These are phyloP conservation scores for Candida khao-thaluensis DNA, from an alignment of 805 yeast species.

Conservation along the genomic window DNA sequence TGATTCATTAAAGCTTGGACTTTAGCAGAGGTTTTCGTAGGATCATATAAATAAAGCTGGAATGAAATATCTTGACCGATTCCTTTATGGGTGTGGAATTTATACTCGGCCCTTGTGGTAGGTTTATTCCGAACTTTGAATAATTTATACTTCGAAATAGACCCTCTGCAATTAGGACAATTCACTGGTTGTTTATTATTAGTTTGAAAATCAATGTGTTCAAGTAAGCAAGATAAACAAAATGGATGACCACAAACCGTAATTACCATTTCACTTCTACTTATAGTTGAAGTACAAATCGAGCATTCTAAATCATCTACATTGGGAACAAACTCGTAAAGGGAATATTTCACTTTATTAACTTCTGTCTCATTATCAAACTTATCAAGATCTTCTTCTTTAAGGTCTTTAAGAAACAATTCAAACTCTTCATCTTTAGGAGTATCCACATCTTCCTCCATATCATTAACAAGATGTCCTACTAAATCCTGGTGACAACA, in stretches of 20 bases:
- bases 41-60: conserved; percentile 44
- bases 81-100: conserved; percentile 29
- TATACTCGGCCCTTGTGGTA: conserved; percentile 24
- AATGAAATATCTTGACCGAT: conserved; percentile 26
- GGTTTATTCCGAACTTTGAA: conserved; percentile 39
- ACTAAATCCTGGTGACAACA: conserved; percentile 82
- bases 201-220: conserved; percentile 72
- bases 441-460: conserved; percentile 16
- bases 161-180: conserved; percentile 77
- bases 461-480: conserved; percentile 50
- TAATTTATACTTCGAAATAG: conserved; percentile 49
- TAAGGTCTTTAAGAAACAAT: conserved; percentile 12
- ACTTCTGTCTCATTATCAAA: conserved; percentile 23
- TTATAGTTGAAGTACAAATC: conserved; percentile 74
- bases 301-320: conserved; percentile 67
- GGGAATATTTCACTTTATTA: conserved; percentile 24
- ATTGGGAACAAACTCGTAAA: conserved; percentile 26
- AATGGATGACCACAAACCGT: conserved; percentile 81
- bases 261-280: conserved; percentile 51
- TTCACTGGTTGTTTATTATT: conserved; percentile 42
- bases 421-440: conserved; percentile 5
- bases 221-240: conserved; percentile 70
- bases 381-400: conserved; percentile 8
- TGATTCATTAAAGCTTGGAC: conserved; percentile 66
- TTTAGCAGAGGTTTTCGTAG: conserved; percentile 65